Evolutionary conservation across 202 grass and related monocot species (phyloP).

Genomic region (Carex arenaria): DNA sequence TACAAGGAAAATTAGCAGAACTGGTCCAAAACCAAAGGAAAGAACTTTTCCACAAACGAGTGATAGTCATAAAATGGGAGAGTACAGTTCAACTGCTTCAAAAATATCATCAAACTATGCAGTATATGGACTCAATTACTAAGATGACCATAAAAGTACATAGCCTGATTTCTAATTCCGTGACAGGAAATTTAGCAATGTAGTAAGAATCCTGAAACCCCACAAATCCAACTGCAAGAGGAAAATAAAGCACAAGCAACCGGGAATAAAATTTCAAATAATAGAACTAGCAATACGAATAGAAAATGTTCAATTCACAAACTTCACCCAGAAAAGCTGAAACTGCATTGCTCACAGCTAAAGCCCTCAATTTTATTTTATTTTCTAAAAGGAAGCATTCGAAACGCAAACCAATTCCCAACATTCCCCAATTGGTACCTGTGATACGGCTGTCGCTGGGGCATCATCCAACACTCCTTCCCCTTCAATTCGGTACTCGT

Average conservation of each 20-base stretch:
- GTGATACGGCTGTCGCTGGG: not conserved
- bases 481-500: conserved; percentile 66
- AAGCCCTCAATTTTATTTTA: not conserved
- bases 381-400: no score
- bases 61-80: not conserved
- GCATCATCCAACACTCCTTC: conserved; percentile 15
- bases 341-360: not conserved
- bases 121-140: not conserved
- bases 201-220: not conserved
- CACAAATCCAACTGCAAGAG: not conserved
- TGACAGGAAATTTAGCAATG: conserved; percentile 22
- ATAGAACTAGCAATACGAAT: not conserved
- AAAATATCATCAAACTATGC: not conserved
- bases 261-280: not conserved
- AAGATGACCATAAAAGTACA: not conserved
- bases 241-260: not conserved
- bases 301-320: not conserved
- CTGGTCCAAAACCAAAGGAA: not conserved
- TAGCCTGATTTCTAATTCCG: not conserved
- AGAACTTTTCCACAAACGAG: not conserved
- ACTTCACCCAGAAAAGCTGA: not conserved
- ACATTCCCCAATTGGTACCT: conserved; percentile 5
- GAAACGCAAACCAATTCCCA: no score
- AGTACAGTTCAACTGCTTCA: not conserved
- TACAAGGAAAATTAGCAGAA: not conserved